phyloP scores from a whole-genome alignment of 331 rosid species.

The Cydonia oblonga region DNA sequence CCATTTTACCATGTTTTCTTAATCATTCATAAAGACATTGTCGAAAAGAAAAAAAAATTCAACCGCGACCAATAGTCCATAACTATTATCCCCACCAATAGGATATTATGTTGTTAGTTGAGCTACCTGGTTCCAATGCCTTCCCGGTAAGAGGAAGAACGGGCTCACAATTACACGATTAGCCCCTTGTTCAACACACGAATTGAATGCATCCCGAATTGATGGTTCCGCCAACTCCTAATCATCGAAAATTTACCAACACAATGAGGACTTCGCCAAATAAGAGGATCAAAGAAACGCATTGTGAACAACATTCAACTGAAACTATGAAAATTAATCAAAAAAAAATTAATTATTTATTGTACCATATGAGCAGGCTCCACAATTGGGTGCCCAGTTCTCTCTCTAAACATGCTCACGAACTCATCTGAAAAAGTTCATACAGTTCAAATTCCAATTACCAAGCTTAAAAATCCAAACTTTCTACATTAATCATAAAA shows the following conservation, averaged over 20 bases:
- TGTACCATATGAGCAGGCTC: conserved; percentile 95
- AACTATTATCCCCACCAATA: neutral
- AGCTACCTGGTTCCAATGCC: conserved; percentile 81
- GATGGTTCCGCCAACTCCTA: conserved; percentile 92
- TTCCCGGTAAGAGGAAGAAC: conserved; percentile 79
- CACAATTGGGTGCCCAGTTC: conserved; percentile 72
- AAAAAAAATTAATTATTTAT: neutral
- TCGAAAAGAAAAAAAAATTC: neutral
- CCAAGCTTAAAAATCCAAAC: neutral
- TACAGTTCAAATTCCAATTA: conserved; percentile 1
- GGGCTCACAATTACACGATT: conserved; percentile 58
- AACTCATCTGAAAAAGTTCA: conserved; percentile 50
- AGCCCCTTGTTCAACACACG: conserved; percentile 66
- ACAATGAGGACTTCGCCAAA: conserved; percentile 3
- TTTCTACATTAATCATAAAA: neutral
- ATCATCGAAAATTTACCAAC: neutral
- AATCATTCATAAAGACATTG: neutral
- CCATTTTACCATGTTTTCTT: neutral
- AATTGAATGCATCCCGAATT: conserved; percentile 51
- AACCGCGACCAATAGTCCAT: neutral
- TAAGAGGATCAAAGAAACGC: conserved; percentile 1
- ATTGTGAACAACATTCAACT: neutral
- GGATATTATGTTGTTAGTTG: neutral
- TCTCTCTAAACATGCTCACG: conserved; percentile 64
- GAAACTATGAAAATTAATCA: neutral